Evolutionary conservation across 768 basidiomycete species (phyloP), one percentile per base, ranked within the genome.

Genomic region (Filobasidium wieringae): DNA sequence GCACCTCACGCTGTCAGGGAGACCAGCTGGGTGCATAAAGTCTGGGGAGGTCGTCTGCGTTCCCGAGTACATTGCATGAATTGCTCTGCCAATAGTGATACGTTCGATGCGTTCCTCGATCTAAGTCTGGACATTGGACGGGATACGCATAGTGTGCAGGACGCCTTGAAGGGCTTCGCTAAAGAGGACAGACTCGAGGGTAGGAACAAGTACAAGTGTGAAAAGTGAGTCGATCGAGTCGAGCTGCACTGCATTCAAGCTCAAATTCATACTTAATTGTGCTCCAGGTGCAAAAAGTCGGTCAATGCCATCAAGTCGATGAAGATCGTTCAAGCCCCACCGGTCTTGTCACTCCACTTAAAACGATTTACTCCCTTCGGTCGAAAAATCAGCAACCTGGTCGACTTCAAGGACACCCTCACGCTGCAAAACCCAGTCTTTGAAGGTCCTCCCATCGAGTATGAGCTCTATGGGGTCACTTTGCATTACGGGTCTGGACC

Each of bases 121-220:
- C 80, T 99, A 53, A 90, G 88, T 69, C 77, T 99, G 60, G 95
- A 97, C 72, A 86, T 97, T 58, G 78, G 81, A 59, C 81, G 33
- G 33, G 36, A 80, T 55, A 78, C 79, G 31, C 72, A 77, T 31
- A 78, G 78, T 3, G 66, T 96, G 51, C 82, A 78, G 70, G 83
- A 85, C 4, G 89, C 88, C 1, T 74, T 93, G 57, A 79, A 80
- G 33, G 85, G 83, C 67, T 95, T 95, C 66, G 81, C 87, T 34
- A 83, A 82, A 7, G 77, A 86, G 47, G 95, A 99, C 68, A 78
- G 80, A 61, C 74, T 99, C 61, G 87, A 82, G 61, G 95, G 93
- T 0, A 82, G 84, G 6, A 89, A 99, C 78, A 92, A 92, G 76
- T 99, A 99, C 74, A 89, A 92, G 71, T 99, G 95, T 74, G 95